phyloP scores from a whole-genome alignment of 768 basidiomycete species.

The Panellus pusillus region DNA sequence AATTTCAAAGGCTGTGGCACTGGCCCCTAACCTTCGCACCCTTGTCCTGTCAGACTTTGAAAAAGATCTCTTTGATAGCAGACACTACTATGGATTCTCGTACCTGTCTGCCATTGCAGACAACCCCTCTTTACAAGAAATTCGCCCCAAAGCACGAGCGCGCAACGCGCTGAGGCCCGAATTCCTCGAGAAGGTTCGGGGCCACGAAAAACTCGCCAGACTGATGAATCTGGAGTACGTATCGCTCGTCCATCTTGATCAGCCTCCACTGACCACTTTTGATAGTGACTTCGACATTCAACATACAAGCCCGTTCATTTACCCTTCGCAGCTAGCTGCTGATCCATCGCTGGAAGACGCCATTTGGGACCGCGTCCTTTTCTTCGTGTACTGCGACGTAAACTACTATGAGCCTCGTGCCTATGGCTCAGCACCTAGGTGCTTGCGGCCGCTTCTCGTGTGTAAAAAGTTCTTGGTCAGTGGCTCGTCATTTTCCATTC shows the following conservation, averaged over 20 bases:
- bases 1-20: neutral
- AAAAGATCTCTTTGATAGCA: neutral
- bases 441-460: neutral
- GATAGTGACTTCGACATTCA: neutral
- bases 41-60: neutral
- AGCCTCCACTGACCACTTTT: neutral
- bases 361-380: slow-evolving; percentile 7
- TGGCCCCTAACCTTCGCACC: neutral
- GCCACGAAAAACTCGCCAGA: too few relatives aligned
- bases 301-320: neutral
- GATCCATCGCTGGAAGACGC: neutral
- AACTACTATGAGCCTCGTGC: too few relatives aligned
- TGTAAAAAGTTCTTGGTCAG: slow-evolving; percentile 9
- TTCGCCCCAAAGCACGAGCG: neutral
- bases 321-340: neutral
- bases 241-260: too few relatives aligned
- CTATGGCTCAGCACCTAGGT: neutral
- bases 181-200: neutral
- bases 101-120: neutral
- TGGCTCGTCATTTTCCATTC: neutral
- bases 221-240: too few relatives aligned
- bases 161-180: too few relatives aligned
- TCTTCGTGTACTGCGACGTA: neutral
- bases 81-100: neutral
- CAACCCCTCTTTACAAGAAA: neutral